Evolutionary conservation across 768 basidiomycete species (phyloP).

Genomic region (Panellus pusillus): DNA sequence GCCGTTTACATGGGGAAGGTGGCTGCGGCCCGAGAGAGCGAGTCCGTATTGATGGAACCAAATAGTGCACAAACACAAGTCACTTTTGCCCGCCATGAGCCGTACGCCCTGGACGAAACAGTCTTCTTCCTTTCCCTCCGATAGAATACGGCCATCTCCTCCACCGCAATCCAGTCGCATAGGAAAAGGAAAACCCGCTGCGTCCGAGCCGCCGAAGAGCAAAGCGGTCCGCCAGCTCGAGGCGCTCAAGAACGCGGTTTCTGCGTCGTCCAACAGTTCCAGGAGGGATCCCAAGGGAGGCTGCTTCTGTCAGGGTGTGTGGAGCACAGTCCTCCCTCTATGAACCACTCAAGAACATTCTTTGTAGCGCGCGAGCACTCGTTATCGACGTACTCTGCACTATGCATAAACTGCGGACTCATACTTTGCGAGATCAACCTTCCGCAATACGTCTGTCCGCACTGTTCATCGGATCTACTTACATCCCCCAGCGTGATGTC

Average conservation of each 20-base stretch:
- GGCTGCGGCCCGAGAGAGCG: too few relatives aligned
- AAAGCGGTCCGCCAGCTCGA: slow-evolving; percentile 50
- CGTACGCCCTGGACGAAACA: slow-evolving; percentile 46
- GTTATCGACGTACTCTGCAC: slow-evolving; percentile 55
- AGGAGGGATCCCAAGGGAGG: slow-evolving; percentile 60
- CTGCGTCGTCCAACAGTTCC: slow-evolving; percentile 28
- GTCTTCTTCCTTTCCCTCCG: slow-evolving; percentile 53
- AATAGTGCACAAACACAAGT: too few relatives aligned
- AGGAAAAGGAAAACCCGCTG: slow-evolving; percentile 37
- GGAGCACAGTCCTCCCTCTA: too few relatives aligned
- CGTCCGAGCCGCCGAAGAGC: slow-evolving; percentile 43
- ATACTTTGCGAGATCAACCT: slow-evolving; percentile 60
- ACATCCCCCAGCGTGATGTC: slow-evolving; percentile 29
- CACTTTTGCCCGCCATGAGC: slow-evolving; percentile 27
- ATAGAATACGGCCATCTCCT: slow-evolving; percentile 44
- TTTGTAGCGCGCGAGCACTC: slow-evolving; percentile 52
- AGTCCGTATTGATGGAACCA: too few relatives aligned
- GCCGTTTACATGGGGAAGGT: too few relatives aligned
- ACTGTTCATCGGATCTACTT: slow-evolving; percentile 45
- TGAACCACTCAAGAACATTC: not conserved
- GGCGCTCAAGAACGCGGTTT: slow-evolving; percentile 37
- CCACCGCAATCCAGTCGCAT: slow-evolving; percentile 30
- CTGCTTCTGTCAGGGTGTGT: slow-evolving; percentile 68
- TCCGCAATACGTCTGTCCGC: slow-evolving; percentile 56
- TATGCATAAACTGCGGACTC: slow-evolving; percentile 61